Conservation (phyloP, 2,329 filamentous ascomycete species). For the Fusarium virguliforme region DNA sequence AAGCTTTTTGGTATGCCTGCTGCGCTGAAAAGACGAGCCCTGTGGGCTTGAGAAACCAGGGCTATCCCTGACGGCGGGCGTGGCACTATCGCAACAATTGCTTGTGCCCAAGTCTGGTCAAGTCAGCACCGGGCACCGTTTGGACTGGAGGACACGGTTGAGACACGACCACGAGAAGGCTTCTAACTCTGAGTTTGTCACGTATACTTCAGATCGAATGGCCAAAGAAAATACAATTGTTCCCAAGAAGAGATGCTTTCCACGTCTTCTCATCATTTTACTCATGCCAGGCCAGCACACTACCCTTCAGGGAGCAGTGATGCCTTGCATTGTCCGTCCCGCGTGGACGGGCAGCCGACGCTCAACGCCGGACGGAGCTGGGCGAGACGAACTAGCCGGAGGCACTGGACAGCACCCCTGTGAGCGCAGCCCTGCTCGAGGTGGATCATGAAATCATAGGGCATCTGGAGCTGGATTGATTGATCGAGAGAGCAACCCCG, state of each 20-base stretch:
- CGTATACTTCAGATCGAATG: too few relatives aligned
- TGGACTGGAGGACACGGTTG: slow-evolving; percentile 9
- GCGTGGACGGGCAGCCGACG: slow-evolving; percentile 28
- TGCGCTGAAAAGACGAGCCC: slow-evolving; percentile 44
- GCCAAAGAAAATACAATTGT: too few relatives aligned
- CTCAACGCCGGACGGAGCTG: slow-evolving; percentile 45
- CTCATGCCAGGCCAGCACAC: too few relatives aligned
- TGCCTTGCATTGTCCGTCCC: too few relatives aligned
- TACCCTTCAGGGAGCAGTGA: too few relatives aligned
- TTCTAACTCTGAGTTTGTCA: too few relatives aligned
- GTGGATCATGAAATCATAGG: slow-evolving; percentile 53
- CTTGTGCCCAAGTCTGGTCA: slow-evolving; percentile 33
- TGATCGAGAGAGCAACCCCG: slow-evolving; percentile 40
- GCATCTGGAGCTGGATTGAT: slow-evolving; percentile 47
- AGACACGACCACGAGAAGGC: too few relatives aligned
- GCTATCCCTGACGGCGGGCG: slow-evolving; percentile 47
- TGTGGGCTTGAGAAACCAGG: slow-evolving; percentile 47
- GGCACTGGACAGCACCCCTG: slow-evolving; percentile 36
- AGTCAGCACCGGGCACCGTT: slow-evolving; percentile 41
- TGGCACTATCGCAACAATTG: slow-evolving; percentile 41
- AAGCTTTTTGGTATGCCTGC: slow-evolving; percentile 43
- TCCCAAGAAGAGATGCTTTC: too few relatives aligned
- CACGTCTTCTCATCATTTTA: too few relatives aligned
- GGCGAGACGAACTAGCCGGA: slow-evolving; percentile 44
- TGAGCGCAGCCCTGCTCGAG: slow-evolving; percentile 43